A percentile compares a stretch with the other conserved stretches of the same genome.
Evolutionary conservation across 2,329 filamentous ascomycete genomes (phyloP).

Genomic region (Xylariaceae sp.): DNA sequence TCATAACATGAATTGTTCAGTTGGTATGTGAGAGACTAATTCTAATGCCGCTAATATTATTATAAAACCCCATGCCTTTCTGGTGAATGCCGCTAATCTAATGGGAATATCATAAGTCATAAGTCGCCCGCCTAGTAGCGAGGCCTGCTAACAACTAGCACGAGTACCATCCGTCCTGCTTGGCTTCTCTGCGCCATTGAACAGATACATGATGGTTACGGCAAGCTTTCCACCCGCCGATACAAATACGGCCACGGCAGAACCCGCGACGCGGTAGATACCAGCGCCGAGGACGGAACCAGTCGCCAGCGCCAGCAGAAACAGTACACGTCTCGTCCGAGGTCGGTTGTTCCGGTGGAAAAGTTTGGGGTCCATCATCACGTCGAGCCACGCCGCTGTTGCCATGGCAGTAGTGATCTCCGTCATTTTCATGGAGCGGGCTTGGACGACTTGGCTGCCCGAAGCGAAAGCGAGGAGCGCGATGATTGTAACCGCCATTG

Average conservation of each 20-base stretch:
- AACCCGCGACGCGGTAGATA: slow-evolving; percentile 43
- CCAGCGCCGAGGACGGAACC: slow-evolving; percentile 51
- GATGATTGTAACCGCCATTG: slow-evolving; percentile 43
- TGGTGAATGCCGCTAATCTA: slow-evolving; percentile 1
- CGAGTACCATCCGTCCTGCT: slow-evolving; percentile 20
- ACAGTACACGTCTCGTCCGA: slow-evolving; percentile 47
- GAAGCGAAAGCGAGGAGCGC: slow-evolving; percentile 51
- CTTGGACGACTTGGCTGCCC: slow-evolving; percentile 57
- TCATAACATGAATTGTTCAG: too few species aligned
- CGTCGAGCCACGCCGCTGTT: slow-evolving; percentile 58
- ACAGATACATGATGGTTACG: slow-evolving; percentile 43
- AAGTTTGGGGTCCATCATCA: slow-evolving; percentile 52
- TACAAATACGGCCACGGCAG: slow-evolving; percentile 41
- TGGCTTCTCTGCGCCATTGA: slow-evolving; percentile 38
- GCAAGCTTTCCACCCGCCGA: slow-evolving; percentile 44
- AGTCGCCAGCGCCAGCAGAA: slow-evolving; percentile 44
- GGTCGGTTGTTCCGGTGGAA: slow-evolving; percentile 45
- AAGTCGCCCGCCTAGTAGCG: background rate
- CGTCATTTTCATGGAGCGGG: slow-evolving; percentile 50
- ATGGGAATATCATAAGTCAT: slow-evolving; percentile 8
- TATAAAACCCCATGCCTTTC: background rate
- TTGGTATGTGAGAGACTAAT: too few species aligned
- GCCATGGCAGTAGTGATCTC: slow-evolving; percentile 64
- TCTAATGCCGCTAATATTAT: too few species aligned
- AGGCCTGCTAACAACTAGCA: slow-evolving; percentile 9